Conservation (phyloP, 352 stramenopile genomes). For the Phytopythium litorale region DNA sequence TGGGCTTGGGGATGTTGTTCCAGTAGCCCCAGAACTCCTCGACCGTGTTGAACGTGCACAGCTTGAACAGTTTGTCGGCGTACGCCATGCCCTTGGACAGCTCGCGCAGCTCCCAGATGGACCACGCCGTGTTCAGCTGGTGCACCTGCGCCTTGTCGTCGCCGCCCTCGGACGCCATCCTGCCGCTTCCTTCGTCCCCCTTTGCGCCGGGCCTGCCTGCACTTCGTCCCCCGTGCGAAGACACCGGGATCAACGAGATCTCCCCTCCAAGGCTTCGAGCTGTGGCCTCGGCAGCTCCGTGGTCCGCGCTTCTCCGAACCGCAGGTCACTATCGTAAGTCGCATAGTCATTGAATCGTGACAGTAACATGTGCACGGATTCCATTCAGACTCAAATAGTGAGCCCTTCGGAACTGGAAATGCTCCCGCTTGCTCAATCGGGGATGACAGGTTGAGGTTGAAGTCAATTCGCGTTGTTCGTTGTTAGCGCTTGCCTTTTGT, state of each 20-base stretch:
- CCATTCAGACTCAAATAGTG: too few relatives aligned
- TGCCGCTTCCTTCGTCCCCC: neutral
- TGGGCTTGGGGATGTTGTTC: constrained; percentile 90
- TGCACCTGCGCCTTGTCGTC: constrained; percentile 51
- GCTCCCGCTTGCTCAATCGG: too few relatives aligned
- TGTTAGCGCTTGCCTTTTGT: too few relatives aligned
- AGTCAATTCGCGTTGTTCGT: too few relatives aligned
- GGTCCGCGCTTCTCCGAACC: too few relatives aligned
- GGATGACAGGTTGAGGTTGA: too few relatives aligned
- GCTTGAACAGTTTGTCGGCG: constrained; percentile 83
- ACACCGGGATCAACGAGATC: neutral
- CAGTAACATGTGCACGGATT: too few relatives aligned
- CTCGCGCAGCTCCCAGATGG: constrained; percentile 85
- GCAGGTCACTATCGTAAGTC: too few relatives aligned
- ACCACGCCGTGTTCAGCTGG: constrained; percentile 78
- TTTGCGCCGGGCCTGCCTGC: neutral
- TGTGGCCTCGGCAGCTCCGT: neutral
- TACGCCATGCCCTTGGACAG: constrained; percentile 74
- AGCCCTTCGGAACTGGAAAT: too few relatives aligned
- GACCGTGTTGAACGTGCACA: constrained; percentile 83
- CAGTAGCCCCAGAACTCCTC: constrained; percentile 91
- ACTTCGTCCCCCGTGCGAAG: neutral
- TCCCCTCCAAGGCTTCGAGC: neutral
- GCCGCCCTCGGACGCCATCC: constrained; percentile 44
- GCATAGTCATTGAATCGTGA: too few relatives aligned